These are phyloP conservation scores for Passalora sequoiae DNA, from an alignment of 2,329 filamentous ascomycete genomes.

Conservation along the genomic window DNA sequence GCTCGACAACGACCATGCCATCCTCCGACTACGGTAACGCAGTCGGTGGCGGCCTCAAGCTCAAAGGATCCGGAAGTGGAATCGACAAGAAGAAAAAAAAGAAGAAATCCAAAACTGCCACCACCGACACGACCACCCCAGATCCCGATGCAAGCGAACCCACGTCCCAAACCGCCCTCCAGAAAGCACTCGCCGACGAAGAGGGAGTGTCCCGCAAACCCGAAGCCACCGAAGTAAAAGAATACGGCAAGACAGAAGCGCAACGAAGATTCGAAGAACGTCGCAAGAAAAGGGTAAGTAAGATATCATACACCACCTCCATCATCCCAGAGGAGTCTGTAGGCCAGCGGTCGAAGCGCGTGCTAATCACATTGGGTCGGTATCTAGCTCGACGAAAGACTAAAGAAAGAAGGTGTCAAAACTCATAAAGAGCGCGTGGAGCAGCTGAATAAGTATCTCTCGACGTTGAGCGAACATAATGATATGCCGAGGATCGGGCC, in stretches of 20 bases:
- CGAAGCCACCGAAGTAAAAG: slow-evolving; percentile 23
- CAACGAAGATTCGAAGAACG: slow-evolving; percentile 77
- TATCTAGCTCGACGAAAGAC: slow-evolving; percentile 67
- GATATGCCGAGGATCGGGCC: slow-evolving; percentile 71
- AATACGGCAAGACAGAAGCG: slow-evolving; percentile 68
- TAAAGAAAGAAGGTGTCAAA: slow-evolving; percentile 82
- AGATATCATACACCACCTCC: slow-evolving; percentile 2
- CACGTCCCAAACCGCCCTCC: slow-evolving; percentile 29
- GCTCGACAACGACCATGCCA: too few relatives aligned
- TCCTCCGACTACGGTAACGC: slow-evolving; percentile 68
- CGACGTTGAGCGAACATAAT: slow-evolving; percentile 89
- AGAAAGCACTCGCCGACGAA: slow-evolving; percentile 34
- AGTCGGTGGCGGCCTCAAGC: slow-evolving; percentile 70
- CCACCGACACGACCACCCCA: slow-evolving; percentile 24
- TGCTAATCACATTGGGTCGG: neutral
- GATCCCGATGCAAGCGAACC: slow-evolving; percentile 28
- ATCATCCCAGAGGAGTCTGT: too few relatives aligned
- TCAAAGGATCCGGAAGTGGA: slow-evolving; percentile 70
- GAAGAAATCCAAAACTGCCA: slow-evolving; percentile 30
- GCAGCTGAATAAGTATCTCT: slow-evolving; percentile 89
- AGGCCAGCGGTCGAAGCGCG: too few relatives aligned
- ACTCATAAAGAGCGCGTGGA: slow-evolving; percentile 96
- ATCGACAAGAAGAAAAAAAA: slow-evolving; percentile 61
- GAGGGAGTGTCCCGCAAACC: slow-evolving; percentile 16
- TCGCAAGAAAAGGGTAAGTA: slow-evolving; percentile 69